phyloP scores from a whole-genome alignment of 2,329 filamentous ascomycete genomes.

The Arthrobotrys musiformis region DNA sequence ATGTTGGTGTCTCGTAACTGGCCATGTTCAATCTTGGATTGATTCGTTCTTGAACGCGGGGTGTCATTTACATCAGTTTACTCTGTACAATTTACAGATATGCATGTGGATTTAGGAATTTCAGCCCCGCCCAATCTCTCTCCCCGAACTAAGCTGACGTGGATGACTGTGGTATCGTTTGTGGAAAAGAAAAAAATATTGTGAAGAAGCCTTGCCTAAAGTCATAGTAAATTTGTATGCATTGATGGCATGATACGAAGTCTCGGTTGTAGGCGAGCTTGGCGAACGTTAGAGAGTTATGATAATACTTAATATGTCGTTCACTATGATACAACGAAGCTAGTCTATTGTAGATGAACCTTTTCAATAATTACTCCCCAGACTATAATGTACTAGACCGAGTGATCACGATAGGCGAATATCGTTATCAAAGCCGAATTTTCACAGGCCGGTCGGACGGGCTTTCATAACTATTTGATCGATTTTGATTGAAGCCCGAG shows the following conservation, averaged over 20 bases:
- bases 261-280: constrained; percentile 32
- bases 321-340: background rate
- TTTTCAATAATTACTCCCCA: no score
- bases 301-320: background rate
- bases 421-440: background rate
- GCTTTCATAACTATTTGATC: background rate
- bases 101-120: background rate
- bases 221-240: background rate
- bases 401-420: constrained; percentile 40
- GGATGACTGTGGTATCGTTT: background rate
- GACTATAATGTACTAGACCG: no score
- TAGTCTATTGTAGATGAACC: background rate
- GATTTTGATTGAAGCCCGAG: constrained; percentile 32
- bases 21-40: background rate
- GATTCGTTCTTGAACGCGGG: background rate
- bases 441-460: background rate
- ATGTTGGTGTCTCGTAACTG: constrained; percentile 8
- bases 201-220: background rate
- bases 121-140: background rate
- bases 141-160: background rate
- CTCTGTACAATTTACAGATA: constrained; percentile 4
- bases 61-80: no score
- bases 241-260: constrained; percentile 16
- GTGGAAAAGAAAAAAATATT: background rate
- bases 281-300: background rate